Conservation (phyloP, 1,139 yeast species). For the Petasospora fabianii region DNA sequence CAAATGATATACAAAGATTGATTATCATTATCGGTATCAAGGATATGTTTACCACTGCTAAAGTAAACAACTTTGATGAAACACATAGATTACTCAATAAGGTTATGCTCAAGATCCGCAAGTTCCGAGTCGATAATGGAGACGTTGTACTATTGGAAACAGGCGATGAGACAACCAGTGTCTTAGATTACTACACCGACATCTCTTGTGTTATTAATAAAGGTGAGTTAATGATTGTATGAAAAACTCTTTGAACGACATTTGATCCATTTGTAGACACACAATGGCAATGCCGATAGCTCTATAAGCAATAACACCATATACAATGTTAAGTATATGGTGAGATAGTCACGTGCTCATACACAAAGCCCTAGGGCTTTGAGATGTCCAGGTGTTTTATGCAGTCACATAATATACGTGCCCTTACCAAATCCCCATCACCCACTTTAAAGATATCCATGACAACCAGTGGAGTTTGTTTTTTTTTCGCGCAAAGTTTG, state of each 20-base stretch:
- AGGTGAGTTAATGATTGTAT: not conserved
- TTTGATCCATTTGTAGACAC: not conserved
- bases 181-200: conserved; percentile 14
- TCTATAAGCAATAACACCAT: too few species aligned
- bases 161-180: conserved; percentile 2
- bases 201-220: conserved; percentile 2
- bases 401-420: not conserved
- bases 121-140: not conserved
- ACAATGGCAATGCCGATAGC: too few species aligned
- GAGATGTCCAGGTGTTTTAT: not conserved
- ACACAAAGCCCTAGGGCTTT: not conserved
- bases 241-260: not conserved
- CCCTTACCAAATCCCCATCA: not conserved
- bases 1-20: not conserved
- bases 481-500: too few species aligned
- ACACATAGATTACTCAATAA: conserved; percentile 10
- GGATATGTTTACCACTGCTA: conserved; percentile 6
- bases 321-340: too few species aligned
- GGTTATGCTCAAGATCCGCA: conserved; percentile 9
- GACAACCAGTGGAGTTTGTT: too few species aligned
- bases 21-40: conserved; percentile 6
- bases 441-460: too few species aligned
- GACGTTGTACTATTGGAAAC: conserved; percentile 9
- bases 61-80: conserved; percentile 1
- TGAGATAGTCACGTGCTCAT: not conserved